Conservation (phyloP, 305 asterid species). For the Fraxinus latifolia region DNA sequence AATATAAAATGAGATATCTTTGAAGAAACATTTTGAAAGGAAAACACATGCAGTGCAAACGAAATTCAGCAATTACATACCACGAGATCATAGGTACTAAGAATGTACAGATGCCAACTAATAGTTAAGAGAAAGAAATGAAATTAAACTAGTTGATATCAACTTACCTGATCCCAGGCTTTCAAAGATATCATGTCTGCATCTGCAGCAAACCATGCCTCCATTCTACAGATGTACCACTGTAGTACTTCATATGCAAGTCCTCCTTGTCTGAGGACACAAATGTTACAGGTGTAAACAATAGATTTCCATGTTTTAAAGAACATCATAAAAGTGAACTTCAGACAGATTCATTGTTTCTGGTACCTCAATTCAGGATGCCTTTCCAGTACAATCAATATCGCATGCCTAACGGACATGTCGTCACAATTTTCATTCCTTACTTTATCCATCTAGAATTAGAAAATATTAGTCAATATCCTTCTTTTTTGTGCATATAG, state of each 20-base stretch:
- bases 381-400: conserved; percentile 69
- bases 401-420: conserved; percentile 84
- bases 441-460: conserved; percentile 78
- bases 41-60: background rate
- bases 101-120: conserved; percentile 11
- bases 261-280: conserved; percentile 64
- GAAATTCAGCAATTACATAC: background rate
- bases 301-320: conserved; percentile 20
- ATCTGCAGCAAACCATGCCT: conserved; percentile 99
- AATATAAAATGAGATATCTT: background rate
- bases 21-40: background rate
- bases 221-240: conserved; percentile 98
- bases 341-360: conserved; percentile 1
- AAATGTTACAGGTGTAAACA: conserved; percentile 22
- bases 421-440: conserved; percentile 66
- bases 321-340: background rate
- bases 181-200: conserved; percentile 87
- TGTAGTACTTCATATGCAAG: conserved; percentile 81
- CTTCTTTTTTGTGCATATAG: background rate
- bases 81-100: conserved; percentile 11
- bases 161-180: conserved; percentile 91
- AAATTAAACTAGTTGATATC: background rate
- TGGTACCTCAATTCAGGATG: conserved; percentile 76
- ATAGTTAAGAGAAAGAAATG: background rate
- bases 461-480: conserved; percentile 26